phyloP scores from a whole-genome alignment of 2,329 filamentous ascomycete genomes.

The Fusarium incarnatum region DNA sequence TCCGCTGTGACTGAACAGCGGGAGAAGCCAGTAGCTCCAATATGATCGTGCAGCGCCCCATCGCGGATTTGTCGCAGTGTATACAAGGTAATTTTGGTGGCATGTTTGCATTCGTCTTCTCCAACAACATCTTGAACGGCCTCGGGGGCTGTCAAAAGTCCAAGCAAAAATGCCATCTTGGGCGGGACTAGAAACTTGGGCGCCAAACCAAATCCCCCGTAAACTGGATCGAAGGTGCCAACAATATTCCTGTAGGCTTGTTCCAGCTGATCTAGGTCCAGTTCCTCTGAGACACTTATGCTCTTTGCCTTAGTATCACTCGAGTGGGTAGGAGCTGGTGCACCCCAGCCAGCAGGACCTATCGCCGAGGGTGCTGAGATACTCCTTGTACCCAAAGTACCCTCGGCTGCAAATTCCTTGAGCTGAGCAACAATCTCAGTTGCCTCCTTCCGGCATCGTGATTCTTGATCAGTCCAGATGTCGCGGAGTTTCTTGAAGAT shows the following conservation, averaged over 20 bases:
- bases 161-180: conserved; percentile 84
- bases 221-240: conserved; percentile 79
- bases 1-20: conserved; percentile 91
- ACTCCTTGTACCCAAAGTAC: conserved; percentile 69
- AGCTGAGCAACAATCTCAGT: conserved; percentile 84
- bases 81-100: conserved; percentile 81
- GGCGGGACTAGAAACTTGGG: conserved; percentile 93
- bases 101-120: conserved; percentile 77
- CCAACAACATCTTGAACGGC: conserved; percentile 91
- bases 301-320: conserved; percentile 38
- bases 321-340: conserved; percentile 46
- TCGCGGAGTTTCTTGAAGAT: conserved; percentile 82
- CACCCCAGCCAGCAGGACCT: conserved; percentile 48
- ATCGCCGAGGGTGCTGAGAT: conserved; percentile 49
- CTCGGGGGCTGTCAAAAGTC: conserved; percentile 75
- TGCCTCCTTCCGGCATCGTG: conserved; percentile 84
- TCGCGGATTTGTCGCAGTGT: conserved; percentile 80
- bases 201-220: conserved; percentile 82
- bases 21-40: conserved; percentile 65
- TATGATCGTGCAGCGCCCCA: conserved; percentile 66
- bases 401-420: conserved; percentile 88
- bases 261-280: conserved; percentile 92
- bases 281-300: conserved; percentile 67
- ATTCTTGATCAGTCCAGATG: conserved; percentile 85
- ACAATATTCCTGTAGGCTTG: conserved; percentile 87